Base-by-base conservation (phyloP, 2,329 filamentous ascomycete species). In the Cercospora beticola region DNA sequence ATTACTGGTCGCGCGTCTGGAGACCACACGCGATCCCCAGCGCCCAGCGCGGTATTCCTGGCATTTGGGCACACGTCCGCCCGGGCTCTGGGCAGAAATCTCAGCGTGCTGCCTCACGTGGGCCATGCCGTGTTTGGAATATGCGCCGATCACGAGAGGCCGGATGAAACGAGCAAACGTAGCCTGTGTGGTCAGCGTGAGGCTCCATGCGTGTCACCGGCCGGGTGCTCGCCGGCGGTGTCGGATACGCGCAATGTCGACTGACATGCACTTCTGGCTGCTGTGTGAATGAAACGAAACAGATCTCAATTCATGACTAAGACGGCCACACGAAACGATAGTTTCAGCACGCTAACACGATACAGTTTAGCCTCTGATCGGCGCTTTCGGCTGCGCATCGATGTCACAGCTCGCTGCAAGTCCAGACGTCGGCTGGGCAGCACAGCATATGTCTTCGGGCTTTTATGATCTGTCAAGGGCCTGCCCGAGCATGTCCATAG, bases 311-410 rank as follows among this genome's bases (percentile, higher is more conserved):
- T 36, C 52, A 57, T 57, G 52, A 43, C 62, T 54, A 64, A 33
- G 12, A 26, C 26, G 30, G 30, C 18, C 43, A 56, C 26, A 52
- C 57, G 56, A 68, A 68, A 68, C 66, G 56, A 61, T 65, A 65
- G 62, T 62, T 68, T 60, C 62, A 64, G 46, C 31, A 56, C 54
- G 66, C 56, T 61, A 49, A 30, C 33, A 64, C 62, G 56, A 65
- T 68, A 62, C 62, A 58, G 62, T 65, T 62, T 62, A 68, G 66
- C 66, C 54, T 49, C 26, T 60, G 67, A 68, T 68, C 63, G 67
- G 59, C 67, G 58, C 49, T 31, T 61, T 52, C 58, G 30, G 58
- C 59, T 52, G 62, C 56, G 23, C 21, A 49, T 65, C 63, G 58
- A n/a, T 46, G 28, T 62, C 59, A 49, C 23, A 10, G 30, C 54